A percentile compares a stretch with the other conserved stretches of the same genome.
phyloP scores from a whole-genome alignment of 441 rosid genomes.

The Melastoma candidum region DNA sequence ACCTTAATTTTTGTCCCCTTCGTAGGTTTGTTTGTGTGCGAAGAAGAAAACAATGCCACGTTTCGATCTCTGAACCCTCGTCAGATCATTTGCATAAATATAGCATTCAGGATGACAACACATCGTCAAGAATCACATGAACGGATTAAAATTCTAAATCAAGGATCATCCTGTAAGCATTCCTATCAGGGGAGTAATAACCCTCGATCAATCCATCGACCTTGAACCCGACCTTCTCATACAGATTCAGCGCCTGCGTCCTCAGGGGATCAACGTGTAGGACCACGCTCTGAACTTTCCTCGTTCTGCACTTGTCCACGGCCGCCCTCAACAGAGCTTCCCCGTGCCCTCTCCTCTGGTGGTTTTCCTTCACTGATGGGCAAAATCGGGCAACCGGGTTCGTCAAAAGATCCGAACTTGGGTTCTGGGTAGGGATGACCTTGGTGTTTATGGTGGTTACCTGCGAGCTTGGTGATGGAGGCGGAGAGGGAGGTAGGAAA shows the following conservation, averaged over 20 bases:
- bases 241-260: slow-evolving; percentile 46
- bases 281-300: slow-evolving; percentile 44
- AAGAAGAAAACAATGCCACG: neutral
- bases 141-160: slow-evolving; percentile 45
- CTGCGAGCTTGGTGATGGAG: slow-evolving; percentile 75
- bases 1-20: neutral
- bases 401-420: neutral
- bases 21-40: neutral
- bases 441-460: slow-evolving; percentile 15
- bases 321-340: slow-evolving; percentile 60
- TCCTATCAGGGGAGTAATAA: slow-evolving; percentile 55
- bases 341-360: slow-evolving; percentile 55
- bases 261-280: slow-evolving; percentile 73
- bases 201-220: slow-evolving; percentile 44
- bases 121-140: too few species aligned
- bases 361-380: slow-evolving; percentile 53
- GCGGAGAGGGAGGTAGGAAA: slow-evolving; percentile 65
- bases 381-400: too few species aligned
- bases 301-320: slow-evolving; percentile 48
- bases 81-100: neutral
- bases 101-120: neutral
- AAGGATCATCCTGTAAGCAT: slow-evolving; percentile 71
- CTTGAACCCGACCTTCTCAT: slow-evolving; percentile 60
- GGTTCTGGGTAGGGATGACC: too few species aligned
- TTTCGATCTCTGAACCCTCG: neutral